These are phyloP conservation scores for Pythium phragmiticola DNA, from an alignment of 352 stramenopile genomes.

Conservation along the genomic window DNA sequence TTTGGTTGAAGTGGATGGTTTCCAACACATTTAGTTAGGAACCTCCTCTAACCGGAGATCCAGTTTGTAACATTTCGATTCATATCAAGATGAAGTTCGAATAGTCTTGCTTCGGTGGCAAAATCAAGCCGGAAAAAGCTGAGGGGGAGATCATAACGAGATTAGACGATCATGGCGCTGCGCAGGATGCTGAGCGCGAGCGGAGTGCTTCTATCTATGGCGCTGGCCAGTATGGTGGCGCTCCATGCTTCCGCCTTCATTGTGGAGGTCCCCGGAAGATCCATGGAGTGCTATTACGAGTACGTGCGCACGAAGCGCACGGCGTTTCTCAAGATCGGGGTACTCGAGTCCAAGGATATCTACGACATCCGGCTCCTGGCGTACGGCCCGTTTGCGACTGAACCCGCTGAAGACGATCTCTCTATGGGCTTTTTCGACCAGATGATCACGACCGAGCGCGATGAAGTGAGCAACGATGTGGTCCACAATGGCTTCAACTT, in stretches of 20 bases:
- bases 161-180: slow-evolving; percentile 13
- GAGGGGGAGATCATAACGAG: neutral
- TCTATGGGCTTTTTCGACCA: slow-evolving; percentile 79
- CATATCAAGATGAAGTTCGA: neutral
- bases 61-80: neutral
- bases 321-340: slow-evolving; percentile 78
- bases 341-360: slow-evolving; percentile 62
- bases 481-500: slow-evolving; percentile 89
- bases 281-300: slow-evolving; percentile 81
- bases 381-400: slow-evolving; percentile 59
- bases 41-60: neutral
- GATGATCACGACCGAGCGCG: slow-evolving; percentile 57
- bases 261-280: slow-evolving; percentile 44
- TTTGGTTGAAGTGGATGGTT: slow-evolving; percentile 4
- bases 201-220: slow-evolving; percentile 16
- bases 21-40: neutral
- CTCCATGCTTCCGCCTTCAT: slow-evolving; percentile 47
- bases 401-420: slow-evolving; percentile 45
- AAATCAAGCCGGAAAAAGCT: slow-evolving; percentile 15
- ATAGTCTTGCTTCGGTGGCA: slow-evolving; percentile 4
- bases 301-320: slow-evolving; percentile 85
- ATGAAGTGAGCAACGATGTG: slow-evolving; percentile 71
- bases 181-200: slow-evolving; percentile 10
- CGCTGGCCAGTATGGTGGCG: slow-evolving; percentile 29
- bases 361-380: slow-evolving; percentile 81